Conservation (phyloP, 139 green algal genomes). For the Auxenochlorella pyrenoidosa region DNA sequence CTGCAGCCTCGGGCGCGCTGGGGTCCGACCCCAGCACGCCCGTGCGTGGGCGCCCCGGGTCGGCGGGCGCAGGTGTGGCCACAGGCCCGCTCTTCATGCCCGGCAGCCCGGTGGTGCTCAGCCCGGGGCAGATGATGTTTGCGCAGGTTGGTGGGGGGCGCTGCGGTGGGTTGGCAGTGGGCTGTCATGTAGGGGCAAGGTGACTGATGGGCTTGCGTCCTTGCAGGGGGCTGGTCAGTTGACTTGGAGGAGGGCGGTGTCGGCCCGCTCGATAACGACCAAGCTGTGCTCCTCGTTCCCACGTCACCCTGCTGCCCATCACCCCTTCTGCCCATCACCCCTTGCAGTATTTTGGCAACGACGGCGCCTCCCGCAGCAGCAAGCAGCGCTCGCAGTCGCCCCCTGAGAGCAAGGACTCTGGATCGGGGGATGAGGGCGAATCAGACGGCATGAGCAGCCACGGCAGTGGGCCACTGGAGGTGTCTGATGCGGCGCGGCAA, state of each 20-base stretch:
- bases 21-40: conserved; percentile 33
- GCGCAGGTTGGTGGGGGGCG: neutral
- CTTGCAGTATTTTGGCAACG: conserved; percentile 32
- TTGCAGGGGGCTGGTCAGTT: neutral
- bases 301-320: neutral
- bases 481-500: conserved; percentile 16
- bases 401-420: conserved; percentile 4
- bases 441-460: conserved; percentile 13
- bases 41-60: neutral
- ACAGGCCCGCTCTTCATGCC: conserved; percentile 5
- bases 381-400: conserved; percentile 25
- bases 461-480: conserved; percentile 30
- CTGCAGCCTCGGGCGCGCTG: conserved; percentile 19
- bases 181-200: too few relatives aligned
- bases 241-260: neutral
- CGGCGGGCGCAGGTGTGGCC: neutral
- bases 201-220: too few relatives aligned
- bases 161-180: too few relatives aligned
- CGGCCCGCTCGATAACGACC: neutral
- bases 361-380: neutral
- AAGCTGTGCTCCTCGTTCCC: neutral
- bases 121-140: conserved; percentile 33
- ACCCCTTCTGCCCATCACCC: too few relatives aligned
- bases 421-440: conserved; percentile 8
- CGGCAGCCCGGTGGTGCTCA: conserved; percentile 30